These are phyloP conservation scores for Russula abietina DNA, from an alignment of 768 basidiomycete genomes.

Conservation along the genomic window DNA sequence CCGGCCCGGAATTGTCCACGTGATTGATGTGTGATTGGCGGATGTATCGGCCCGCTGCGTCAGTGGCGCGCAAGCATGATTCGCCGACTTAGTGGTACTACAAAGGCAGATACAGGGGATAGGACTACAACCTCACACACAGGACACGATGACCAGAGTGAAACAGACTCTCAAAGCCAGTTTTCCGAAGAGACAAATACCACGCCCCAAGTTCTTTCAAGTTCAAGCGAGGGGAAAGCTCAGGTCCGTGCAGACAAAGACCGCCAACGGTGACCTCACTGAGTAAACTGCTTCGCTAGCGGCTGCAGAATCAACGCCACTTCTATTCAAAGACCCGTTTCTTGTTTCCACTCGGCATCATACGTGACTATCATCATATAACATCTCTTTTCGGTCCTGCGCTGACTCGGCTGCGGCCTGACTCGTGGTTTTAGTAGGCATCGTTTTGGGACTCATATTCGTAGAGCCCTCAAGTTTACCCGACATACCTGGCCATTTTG, in stretches of 20 bases:
- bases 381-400: neutral
- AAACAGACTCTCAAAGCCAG: constrained; percentile 28
- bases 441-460: constrained; percentile 55
- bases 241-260: constrained; percentile 27
- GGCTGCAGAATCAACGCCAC: neutral
- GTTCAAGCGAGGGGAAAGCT: constrained; percentile 27
- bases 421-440: constrained; percentile 46
- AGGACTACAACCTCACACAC: constrained; percentile 25
- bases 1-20: no score
- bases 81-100: constrained; percentile 17
- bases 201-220: constrained; percentile 26
- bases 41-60: neutral
- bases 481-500: constrained; percentile 61
- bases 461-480: constrained; percentile 62
- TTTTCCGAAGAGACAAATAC: constrained; percentile 27
- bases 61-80: constrained; percentile 29
- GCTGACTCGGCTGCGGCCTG: neutral
- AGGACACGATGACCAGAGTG: constrained; percentile 24
- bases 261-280: no score
- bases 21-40: neutral
- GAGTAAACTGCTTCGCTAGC: neutral
- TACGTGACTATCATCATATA: constrained; percentile 37
- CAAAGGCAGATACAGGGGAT: constrained; percentile 26
- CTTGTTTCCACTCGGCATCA: constrained; percentile 68
- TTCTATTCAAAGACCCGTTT: constrained; percentile 41